phyloP scores from a whole-genome alignment of 176 grass and related monocot genomes.

The Oryza punctata region DNA sequence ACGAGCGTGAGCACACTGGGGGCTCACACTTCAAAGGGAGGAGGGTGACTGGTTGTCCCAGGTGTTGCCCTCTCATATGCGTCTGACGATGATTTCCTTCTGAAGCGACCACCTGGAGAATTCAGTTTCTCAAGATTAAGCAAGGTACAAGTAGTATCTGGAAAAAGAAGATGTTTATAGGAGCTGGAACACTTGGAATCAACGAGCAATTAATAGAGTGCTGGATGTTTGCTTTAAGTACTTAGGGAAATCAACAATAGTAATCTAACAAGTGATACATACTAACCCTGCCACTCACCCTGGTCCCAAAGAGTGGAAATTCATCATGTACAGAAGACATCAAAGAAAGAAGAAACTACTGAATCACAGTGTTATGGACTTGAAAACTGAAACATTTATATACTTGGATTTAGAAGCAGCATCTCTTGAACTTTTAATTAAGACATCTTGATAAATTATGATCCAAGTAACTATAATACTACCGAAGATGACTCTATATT shows the following conservation, averaged over 20 bases:
- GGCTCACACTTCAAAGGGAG: conserved; percentile 73
- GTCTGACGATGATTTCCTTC: conserved; percentile 89
- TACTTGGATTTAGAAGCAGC: not conserved
- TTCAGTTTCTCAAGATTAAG: conserved; percentile 13
- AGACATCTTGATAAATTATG: not conserved
- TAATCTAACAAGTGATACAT: conserved; percentile 3
- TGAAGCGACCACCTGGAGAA: conserved; percentile 67
- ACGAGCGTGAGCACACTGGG: conserved; percentile 3
- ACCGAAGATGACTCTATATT: not conserved
- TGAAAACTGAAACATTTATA: not conserved
- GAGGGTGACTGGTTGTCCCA: conserved; percentile 46
- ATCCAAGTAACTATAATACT: not conserved
- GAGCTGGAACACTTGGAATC: not conserved
- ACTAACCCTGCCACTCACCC: not conserved
- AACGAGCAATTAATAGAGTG: not conserved
- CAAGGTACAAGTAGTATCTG: not conserved
- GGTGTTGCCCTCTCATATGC: conserved; percentile 63
- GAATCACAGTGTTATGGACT: not conserved
- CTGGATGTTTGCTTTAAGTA: not conserved
- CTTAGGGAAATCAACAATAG: not conserved
- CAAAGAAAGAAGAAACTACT: not conserved
- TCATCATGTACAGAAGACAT: not conserved
- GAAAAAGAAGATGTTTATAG: not conserved
- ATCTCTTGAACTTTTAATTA: not conserved
- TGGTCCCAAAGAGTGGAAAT: not conserved